phyloP scores from a whole-genome alignment of 2,329 filamentous ascomycete genomes.

The Xylariaceae sp. region DNA sequence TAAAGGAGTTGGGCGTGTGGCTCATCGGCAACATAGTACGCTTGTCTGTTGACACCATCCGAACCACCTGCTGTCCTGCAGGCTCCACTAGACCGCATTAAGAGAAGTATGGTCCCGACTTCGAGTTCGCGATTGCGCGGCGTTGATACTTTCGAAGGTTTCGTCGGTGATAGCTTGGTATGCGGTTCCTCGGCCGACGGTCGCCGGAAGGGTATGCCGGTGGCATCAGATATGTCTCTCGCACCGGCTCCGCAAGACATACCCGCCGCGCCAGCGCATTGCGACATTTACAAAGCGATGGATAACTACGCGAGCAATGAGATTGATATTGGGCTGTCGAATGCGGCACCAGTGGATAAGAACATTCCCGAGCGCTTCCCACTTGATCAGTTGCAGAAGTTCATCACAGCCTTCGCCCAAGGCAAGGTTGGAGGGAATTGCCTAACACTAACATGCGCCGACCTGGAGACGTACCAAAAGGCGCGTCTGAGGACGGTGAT shows the following conservation, averaged over 20 bases:
- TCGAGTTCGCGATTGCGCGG: constrained; percentile 22
- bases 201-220: constrained; percentile 18
- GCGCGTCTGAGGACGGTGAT: constrained; percentile 18
- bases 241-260: constrained; percentile 18
- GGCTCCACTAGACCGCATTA: constrained; percentile 14
- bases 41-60: constrained; percentile 11
- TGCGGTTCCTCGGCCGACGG: constrained; percentile 24
- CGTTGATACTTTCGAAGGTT: constrained; percentile 24
- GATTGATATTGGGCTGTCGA: constrained; percentile 19
- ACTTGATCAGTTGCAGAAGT: constrained; percentile 10
- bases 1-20: constrained; percentile 17
- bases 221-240: constrained; percentile 23
- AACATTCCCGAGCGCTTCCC: constrained; percentile 24
- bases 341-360: constrained; percentile 24
- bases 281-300: constrained; percentile 20
- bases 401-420: constrained; percentile 14
- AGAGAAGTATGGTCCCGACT: constrained; percentile 12
- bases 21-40: constrained; percentile 15
- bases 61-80: constrained; percentile 11
- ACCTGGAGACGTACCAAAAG: constrained; percentile 18
- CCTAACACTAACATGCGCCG: constrained; percentile 22
- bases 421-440: constrained; percentile 21
- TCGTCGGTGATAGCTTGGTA: constrained; percentile 19
- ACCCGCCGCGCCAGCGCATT: constrained; percentile 7
- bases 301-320: constrained; percentile 5